Evolutionary conservation across 2,329 filamentous ascomycete species (phyloP).

Genomic region (Graphilbum fragrans): DNA sequence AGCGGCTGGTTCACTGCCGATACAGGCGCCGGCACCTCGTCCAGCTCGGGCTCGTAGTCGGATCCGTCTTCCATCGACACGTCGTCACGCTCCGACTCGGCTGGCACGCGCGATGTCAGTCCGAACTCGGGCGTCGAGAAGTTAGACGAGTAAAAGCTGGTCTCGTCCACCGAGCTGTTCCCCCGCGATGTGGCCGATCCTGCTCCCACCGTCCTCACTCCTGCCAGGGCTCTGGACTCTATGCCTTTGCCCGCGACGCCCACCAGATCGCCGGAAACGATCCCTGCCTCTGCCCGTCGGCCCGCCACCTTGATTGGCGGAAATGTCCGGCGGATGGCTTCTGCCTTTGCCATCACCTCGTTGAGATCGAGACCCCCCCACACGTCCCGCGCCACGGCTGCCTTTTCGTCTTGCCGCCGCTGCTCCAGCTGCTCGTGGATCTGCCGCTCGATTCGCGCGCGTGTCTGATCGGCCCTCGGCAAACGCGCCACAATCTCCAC

Average conservation of each 20-base stretch:
- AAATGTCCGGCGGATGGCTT: slow-evolving; percentile 19
- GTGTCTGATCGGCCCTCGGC: slow-evolving; percentile 29
- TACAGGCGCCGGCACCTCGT: slow-evolving; percentile 5
- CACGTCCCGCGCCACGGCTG: slow-evolving; percentile 32
- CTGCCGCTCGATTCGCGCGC: slow-evolving; percentile 66
- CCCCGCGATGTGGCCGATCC: slow-evolving; percentile 16
- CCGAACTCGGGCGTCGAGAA: slow-evolving; percentile 61
- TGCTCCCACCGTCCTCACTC: not conserved
- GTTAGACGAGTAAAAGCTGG: slow-evolving; percentile 92
- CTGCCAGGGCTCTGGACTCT: not conserved
- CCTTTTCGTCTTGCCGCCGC: slow-evolving; percentile 30
- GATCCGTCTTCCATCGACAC: slow-evolving; percentile 24
- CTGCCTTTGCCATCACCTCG: slow-evolving; percentile 46
- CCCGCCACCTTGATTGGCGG: no score
- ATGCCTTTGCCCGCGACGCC: no score
- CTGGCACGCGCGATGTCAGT: slow-evolving; percentile 36
- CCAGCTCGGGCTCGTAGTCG: slow-evolving; percentile 20
- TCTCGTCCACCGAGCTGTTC: slow-evolving; percentile 81
- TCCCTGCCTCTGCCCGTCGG: no score
- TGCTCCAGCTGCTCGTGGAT: slow-evolving; percentile 70
- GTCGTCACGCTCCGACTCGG: slow-evolving; percentile 23
- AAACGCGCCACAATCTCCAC: slow-evolving; percentile 67
- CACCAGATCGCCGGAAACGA: not conserved
- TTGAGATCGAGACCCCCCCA: slow-evolving; percentile 57
- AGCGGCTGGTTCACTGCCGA: not conserved